Conservation (phyloP, 768 basidiomycete species). For the Lepiota brunneoincarnata region DNA sequence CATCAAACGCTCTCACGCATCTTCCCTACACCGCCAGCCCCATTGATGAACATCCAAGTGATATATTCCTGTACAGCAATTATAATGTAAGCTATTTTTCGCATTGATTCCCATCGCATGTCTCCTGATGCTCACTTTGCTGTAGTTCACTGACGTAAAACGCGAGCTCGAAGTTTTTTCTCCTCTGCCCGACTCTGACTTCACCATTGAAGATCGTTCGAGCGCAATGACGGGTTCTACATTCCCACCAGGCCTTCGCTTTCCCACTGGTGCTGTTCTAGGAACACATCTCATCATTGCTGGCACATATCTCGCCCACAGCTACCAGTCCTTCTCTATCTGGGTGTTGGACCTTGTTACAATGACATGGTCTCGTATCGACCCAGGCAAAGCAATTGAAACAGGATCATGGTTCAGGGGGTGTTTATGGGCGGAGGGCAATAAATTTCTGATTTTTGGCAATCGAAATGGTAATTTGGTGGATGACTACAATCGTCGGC, state of each 20-base stretch:
- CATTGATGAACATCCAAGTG: slow-evolving; percentile 73
- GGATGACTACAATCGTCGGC: slow-evolving; percentile 88
- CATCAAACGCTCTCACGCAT: slow-evolving; percentile 60
- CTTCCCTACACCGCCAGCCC: slow-evolving; percentile 76
- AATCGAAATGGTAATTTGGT: slow-evolving; percentile 86
- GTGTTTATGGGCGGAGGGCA: slow-evolving; percentile 81
- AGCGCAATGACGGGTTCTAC: slow-evolving; percentile 74
- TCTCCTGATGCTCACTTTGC: slow-evolving; percentile 10
- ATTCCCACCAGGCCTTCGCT: slow-evolving; percentile 92
- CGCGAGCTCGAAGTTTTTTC: slow-evolving; percentile 92
- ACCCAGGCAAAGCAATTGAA: slow-evolving; percentile 81
- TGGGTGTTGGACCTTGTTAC: slow-evolving; percentile 88
- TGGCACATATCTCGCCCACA: slow-evolving; percentile 93
- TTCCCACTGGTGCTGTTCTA: slow-evolving; percentile 91
- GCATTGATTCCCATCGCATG: slow-evolving; percentile 1
- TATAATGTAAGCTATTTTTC: slow-evolving; percentile 71
- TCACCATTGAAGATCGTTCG: slow-evolving; percentile 80
- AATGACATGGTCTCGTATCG: slow-evolving; percentile 86
- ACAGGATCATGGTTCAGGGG: slow-evolving; percentile 95
- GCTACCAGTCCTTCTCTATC: slow-evolving; percentile 92
- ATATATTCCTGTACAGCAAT: slow-evolving; percentile 92
- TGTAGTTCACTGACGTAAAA: slow-evolving; percentile 89
- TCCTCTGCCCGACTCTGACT: slow-evolving; percentile 72
- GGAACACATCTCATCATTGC: slow-evolving; percentile 92
- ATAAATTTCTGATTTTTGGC: slow-evolving; percentile 88